Evolutionary conservation across 352 stramenopile species (phyloP).

Genomic region (Halophytophthora polymorphica): DNA sequence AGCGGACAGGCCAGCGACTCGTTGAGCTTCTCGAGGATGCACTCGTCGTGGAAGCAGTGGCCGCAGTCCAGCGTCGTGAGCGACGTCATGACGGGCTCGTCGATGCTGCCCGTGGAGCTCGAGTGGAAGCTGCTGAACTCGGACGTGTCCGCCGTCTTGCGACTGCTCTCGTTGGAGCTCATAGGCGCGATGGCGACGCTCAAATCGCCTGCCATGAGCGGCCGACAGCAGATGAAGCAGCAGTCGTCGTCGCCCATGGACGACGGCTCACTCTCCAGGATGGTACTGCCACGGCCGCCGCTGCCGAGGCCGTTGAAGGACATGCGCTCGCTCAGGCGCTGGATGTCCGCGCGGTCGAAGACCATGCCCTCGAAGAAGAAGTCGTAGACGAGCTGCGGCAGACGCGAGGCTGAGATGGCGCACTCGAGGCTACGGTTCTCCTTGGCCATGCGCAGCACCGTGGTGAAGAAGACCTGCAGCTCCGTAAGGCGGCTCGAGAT

Average conservation of each 20-base stretch:
- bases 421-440: constrained; percentile 68
- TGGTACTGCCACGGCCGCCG: constrained; percentile 23
- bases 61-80: constrained; percentile 77
- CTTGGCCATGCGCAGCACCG: constrained; percentile 53
- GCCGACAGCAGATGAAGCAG: constrained; percentile 60
- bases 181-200: constrained; percentile 37
- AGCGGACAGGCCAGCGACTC: constrained; percentile 62
- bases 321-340: constrained; percentile 56
- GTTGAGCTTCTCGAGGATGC: constrained; percentile 83
- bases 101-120: constrained; percentile 6
- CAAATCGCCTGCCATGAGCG: constrained; percentile 26
- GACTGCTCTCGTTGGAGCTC: constrained; percentile 19
- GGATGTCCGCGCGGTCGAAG: constrained; percentile 67
- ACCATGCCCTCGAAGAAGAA: constrained; percentile 85
- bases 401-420: constrained; percentile 42
- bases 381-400: constrained; percentile 71
- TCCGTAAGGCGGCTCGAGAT: constrained; percentile 57
- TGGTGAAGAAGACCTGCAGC: constrained; percentile 67
- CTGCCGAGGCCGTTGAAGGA: constrained; percentile 20
- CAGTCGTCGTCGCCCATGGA: constrained; percentile 33
- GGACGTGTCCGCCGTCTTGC: constrained; percentile 14
- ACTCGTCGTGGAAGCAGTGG: constrained; percentile 86
- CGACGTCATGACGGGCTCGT: constrained; percentile 35
- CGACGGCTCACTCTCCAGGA: constrained; percentile 22
- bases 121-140: constrained; percentile 20